These are phyloP conservation scores for Dendrocalamus sinicus DNA, from an alignment of 176 grass and related monocot genomes.

Conservation along the genomic window DNA sequence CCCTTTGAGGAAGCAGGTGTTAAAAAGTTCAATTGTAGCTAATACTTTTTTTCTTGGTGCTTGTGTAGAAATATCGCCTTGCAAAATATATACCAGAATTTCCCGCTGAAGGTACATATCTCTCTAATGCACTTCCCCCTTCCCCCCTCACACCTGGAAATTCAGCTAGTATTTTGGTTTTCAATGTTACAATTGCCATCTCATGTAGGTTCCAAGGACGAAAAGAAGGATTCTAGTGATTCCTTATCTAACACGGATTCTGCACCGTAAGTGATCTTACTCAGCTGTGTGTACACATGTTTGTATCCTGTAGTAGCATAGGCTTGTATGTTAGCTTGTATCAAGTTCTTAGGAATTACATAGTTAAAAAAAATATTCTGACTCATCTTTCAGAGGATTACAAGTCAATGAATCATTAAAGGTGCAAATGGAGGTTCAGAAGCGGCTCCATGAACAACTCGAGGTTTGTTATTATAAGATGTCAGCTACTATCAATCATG, in stretches of 20 bases:
- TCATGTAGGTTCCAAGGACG: slow-evolving; percentile 81
- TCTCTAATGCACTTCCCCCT: slow-evolving; percentile 5
- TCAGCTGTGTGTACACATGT: background rate
- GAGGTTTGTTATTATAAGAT: slow-evolving; percentile 62
- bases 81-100: slow-evolving; percentile 97
- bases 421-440: slow-evolving; percentile 99
- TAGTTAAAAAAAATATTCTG: slow-evolving; percentile 35
- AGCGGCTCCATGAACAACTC: slow-evolving; percentile 91
- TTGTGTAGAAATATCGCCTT: slow-evolving; percentile 89
- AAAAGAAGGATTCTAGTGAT: slow-evolving; percentile 86
- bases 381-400: slow-evolving; percentile 66
- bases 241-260: slow-evolving; percentile 72
- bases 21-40: slow-evolving; percentile 32
- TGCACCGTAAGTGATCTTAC: slow-evolving; percentile 70
- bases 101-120: slow-evolving; percentile 74
- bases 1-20: slow-evolving; percentile 19
- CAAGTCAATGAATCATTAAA: slow-evolving; percentile 85
- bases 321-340: background rate
- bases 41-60: slow-evolving; percentile 31
- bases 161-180: slow-evolving; percentile 28
- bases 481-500: background rate
- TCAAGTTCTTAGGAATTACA: background rate
- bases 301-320: background rate
- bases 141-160: background rate
- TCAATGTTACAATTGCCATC: slow-evolving; percentile 14